Evolutionary conservation across 2,329 filamentous ascomycete species (phyloP).

Genomic region (Fusarium heterosporum): DNA sequence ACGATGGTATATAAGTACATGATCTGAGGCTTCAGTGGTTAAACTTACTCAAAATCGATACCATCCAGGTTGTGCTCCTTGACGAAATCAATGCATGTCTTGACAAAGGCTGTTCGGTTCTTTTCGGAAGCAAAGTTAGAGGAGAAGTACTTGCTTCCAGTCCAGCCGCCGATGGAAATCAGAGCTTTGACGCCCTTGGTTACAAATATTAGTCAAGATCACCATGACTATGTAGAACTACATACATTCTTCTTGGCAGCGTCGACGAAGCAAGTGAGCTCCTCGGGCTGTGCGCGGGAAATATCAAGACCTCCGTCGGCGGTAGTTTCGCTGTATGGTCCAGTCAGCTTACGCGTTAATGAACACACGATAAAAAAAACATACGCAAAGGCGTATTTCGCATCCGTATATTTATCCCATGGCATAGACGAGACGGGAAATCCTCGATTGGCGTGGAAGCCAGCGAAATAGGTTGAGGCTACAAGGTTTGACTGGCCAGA

Average conservation of each 20-base stretch:
- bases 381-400: slow-evolving; percentile 42
- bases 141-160: slow-evolving; percentile 34
- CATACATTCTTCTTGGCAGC: slow-evolving; percentile 35
- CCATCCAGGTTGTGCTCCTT: slow-evolving; percentile 33
- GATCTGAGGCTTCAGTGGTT: background rate
- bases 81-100: slow-evolving; percentile 25
- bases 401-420: slow-evolving; percentile 41
- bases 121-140: slow-evolving; percentile 29
- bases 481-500: slow-evolving; percentile 10
- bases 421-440: slow-evolving; percentile 36
- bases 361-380: background rate
- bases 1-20: background rate
- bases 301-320: slow-evolving; percentile 31
- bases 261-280: slow-evolving; percentile 26
- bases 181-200: slow-evolving; percentile 34
- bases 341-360: background rate
- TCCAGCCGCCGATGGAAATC: slow-evolving; percentile 37
- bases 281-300: slow-evolving; percentile 20
- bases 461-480: slow-evolving; percentile 41
- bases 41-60: slow-evolving; percentile 38
- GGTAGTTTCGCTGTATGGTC: slow-evolving; percentile 22
- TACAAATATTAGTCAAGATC: background rate
- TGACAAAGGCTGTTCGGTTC: slow-evolving; percentile 37
- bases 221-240: background rate
- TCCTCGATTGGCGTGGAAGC: slow-evolving; percentile 37